Conservation (phyloP, 768 basidiomycete genomes). For the Amanita muscaria region DNA sequence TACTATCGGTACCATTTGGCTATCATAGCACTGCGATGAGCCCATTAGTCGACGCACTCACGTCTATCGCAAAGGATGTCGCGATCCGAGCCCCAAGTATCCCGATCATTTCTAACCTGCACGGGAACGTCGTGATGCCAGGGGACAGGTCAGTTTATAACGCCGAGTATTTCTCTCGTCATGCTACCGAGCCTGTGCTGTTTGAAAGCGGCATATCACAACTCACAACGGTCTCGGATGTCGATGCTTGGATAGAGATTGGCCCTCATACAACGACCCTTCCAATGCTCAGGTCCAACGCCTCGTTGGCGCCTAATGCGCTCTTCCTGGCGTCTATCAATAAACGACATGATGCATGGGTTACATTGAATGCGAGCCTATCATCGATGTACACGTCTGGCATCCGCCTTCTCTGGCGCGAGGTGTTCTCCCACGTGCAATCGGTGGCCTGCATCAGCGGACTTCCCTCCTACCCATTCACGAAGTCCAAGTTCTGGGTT, state of each 20-base stretch:
- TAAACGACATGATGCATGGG: constrained; percentile 34
- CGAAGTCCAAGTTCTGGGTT: constrained; percentile 48
- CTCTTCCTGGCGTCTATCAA: constrained; percentile 43
- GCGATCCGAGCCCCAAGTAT: constrained; percentile 39
- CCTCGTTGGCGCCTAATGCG: constrained; percentile 20
- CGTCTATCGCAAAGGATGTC: constrained; percentile 26
- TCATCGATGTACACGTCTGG: constrained; percentile 37
- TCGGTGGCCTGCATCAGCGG: constrained; percentile 33
- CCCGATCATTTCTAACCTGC: constrained; percentile 55
- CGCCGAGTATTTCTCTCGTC: constrained; percentile 45
- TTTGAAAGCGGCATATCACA: constrained; percentile 46
- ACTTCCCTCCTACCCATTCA: constrained; percentile 62
- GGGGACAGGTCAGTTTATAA: constrained; percentile 43
- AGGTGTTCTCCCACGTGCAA: constrained; percentile 38
- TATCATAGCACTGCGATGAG: constrained; percentile 63
- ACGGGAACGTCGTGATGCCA: constrained; percentile 41
- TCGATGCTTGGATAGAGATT: constrained; percentile 55
- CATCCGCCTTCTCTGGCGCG: constrained; percentile 43
- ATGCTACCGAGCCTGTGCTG: constrained; percentile 49
- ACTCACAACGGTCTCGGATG: constrained; percentile 25
- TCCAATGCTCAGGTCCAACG: constrained; percentile 43
- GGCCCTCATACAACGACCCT: constrained; percentile 53
- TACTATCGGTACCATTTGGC: constrained; percentile 49
- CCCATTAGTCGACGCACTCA: constrained; percentile 44
- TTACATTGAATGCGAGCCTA: constrained; percentile 36